Conservation (phyloP, 257 asterid genomes). For the Solanum peruvianum region DNA sequence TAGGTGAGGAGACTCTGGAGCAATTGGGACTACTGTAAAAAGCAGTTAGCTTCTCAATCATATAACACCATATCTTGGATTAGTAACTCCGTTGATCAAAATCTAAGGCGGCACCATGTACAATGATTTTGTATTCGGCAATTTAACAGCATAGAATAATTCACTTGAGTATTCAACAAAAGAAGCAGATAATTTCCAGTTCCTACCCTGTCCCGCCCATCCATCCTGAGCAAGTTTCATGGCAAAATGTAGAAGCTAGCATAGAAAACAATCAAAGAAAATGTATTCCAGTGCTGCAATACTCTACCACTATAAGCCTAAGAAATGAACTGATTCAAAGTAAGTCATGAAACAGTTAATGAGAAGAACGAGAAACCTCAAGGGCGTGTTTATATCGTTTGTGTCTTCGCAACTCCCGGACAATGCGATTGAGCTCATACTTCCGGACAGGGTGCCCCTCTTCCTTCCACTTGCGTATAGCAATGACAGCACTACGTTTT, state of each 20-base stretch:
- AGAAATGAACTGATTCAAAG: background rate
- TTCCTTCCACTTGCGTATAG: slow-evolving; percentile 80
- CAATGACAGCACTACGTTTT: slow-evolving; percentile 68
- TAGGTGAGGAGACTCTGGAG: background rate
- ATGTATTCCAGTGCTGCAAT: background rate
- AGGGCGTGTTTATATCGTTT: slow-evolving; percentile 83
- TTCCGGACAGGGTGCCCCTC: slow-evolving; percentile 65
- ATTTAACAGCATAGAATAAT: background rate
- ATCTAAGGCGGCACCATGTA: background rate
- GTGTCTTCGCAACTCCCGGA: slow-evolving; percentile 71
- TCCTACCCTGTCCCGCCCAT: background rate
- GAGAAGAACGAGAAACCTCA: slow-evolving; percentile 38
- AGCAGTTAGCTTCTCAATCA: background rate
- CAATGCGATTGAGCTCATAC: slow-evolving; percentile 77
- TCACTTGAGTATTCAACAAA: background rate
- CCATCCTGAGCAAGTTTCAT: background rate
- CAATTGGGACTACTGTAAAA: background rate
- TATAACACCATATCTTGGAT: background rate
- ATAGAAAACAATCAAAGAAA: background rate
- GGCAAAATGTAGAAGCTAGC: background rate
- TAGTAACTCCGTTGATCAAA: background rate
- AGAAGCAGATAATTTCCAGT: background rate
- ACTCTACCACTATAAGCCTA: background rate
- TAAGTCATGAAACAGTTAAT: background rate
- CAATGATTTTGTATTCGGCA: background rate